phyloP scores from a whole-genome alignment of 2,329 filamentous ascomycete genomes.

The Cladorrhinum sp. region DNA sequence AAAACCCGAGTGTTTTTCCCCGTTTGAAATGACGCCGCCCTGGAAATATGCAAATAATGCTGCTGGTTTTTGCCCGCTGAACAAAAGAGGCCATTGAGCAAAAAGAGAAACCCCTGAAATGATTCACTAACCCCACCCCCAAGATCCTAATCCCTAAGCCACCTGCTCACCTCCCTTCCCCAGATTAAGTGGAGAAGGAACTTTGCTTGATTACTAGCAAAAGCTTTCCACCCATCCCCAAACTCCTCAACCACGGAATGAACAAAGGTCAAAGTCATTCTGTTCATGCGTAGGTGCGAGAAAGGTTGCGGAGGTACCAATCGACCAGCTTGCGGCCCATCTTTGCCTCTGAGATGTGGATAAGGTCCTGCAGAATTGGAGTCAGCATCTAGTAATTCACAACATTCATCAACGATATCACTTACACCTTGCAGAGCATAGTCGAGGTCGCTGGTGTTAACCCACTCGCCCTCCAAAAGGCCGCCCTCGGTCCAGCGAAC shows the following conservation, averaged over 20 bases:
- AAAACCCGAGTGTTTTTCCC: not conserved
- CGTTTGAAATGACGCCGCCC: not conserved
- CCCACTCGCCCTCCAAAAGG: constrained; percentile 84
- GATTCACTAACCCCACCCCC: not conserved
- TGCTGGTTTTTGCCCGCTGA: not conserved
- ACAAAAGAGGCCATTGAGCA: not conserved
- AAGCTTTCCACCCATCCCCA: not conserved
- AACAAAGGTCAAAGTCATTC: not conserved
- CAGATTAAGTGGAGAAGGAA: constrained; percentile 20
- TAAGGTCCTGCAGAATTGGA: constrained; percentile 65
- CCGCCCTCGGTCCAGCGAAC: constrained; percentile 89
- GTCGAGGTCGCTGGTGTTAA: constrained; percentile 93
- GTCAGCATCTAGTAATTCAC: constrained; percentile 24
- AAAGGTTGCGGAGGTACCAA: constrained; percentile 97
- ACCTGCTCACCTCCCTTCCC: constrained; percentile 1
- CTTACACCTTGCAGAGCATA: constrained; percentile 92
- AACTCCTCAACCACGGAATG: not conserved
- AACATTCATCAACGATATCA: constrained; percentile 30
- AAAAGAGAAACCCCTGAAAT: not conserved
- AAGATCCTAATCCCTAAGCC: too few relatives aligned
- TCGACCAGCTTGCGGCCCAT: constrained; percentile 95
- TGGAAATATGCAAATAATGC: not conserved
- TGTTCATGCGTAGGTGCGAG: constrained; percentile 77
- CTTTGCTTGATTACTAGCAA: not conserved
- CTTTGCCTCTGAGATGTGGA: constrained; percentile 98